Conservation (phyloP, 108 stramenopile species). For the Nitzschia sp. region DNA sequence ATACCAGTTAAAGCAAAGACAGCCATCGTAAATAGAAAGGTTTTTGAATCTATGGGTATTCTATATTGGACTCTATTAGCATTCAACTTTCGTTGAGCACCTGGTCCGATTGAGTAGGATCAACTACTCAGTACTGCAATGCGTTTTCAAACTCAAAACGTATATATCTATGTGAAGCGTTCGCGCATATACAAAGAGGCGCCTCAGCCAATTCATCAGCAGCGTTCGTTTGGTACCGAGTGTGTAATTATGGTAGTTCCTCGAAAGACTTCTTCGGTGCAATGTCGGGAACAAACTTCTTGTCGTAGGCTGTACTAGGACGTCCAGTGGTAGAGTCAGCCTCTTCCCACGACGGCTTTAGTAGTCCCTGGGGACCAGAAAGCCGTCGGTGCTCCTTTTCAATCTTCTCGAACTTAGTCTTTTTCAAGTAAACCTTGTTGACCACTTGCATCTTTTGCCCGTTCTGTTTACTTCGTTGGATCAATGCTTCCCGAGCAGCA, state of each 20-base stretch:
- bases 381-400: slow-evolving; percentile 38
- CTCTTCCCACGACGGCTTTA: slow-evolving; percentile 48
- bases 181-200: too few relatives aligned
- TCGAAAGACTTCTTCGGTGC: slow-evolving; percentile 54
- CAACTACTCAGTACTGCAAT: too few relatives aligned
- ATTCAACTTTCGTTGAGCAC: too few relatives aligned
- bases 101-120: too few relatives aligned
- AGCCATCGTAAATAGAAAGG: too few relatives aligned
- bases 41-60: too few relatives aligned
- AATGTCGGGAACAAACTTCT: slow-evolving; percentile 63
- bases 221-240: background rate
- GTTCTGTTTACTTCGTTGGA: slow-evolving; percentile 48
- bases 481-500: slow-evolving; percentile 44
- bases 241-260: slow-evolving; percentile 36
- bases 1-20: too few relatives aligned
- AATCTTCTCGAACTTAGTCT: slow-evolving; percentile 42
- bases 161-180: too few relatives aligned
- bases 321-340: slow-evolving; percentile 16
- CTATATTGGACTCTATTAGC: too few relatives aligned
- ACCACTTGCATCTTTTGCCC: slow-evolving; percentile 45
- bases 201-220: background rate
- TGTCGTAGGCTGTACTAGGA: slow-evolving; percentile 48
- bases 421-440: slow-evolving; percentile 39
- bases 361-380: slow-evolving; percentile 23
- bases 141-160: too few relatives aligned